Conservation (phyloP, 2,329 filamentous ascomycete species). For the Hypoxylon sp. region DNA sequence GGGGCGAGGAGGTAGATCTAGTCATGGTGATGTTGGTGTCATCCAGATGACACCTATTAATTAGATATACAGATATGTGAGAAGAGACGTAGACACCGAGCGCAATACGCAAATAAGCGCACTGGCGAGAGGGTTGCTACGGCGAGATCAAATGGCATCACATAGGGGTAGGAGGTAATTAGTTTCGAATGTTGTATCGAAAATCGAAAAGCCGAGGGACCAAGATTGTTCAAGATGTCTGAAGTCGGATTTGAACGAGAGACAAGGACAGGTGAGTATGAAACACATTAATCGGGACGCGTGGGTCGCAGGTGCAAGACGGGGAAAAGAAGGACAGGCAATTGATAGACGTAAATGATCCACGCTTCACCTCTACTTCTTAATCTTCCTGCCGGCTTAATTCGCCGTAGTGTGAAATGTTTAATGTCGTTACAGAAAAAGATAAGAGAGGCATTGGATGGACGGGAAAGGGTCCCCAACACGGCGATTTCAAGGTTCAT, state of each 20-base stretch:
- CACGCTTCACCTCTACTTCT: constrained; percentile 1
- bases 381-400: constrained; percentile 8
- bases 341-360: constrained; percentile 30
- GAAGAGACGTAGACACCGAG: constrained; percentile 25
- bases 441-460: constrained; percentile 15
- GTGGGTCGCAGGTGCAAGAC: constrained; percentile 37
- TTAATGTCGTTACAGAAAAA: constrained; percentile 22
- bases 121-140: constrained; percentile 38
- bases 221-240: constrained; percentile 29
- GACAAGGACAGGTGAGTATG: constrained; percentile 40
- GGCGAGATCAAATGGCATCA: constrained; percentile 44
- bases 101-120: constrained; percentile 48
- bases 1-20: constrained; percentile 55
- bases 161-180: constrained; percentile 34
- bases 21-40: constrained; percentile 59
- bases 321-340: constrained; percentile 30
- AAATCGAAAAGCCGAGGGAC: constrained; percentile 12
- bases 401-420: constrained; percentile 4
- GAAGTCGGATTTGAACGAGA: constrained; percentile 39
- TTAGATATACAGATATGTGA: constrained; percentile 20
- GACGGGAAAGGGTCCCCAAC: constrained; percentile 25
- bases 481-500: constrained; percentile 20
- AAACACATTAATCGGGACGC: constrained; percentile 44
- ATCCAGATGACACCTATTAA: constrained; percentile 46
- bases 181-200: constrained; percentile 37